A percentile compares a stretch with the other conserved stretches of the same genome.
Evolutionary conservation across 2,329 filamentous ascomycete genomes (phyloP).

Genomic region (Diaporthe capsici): DNA sequence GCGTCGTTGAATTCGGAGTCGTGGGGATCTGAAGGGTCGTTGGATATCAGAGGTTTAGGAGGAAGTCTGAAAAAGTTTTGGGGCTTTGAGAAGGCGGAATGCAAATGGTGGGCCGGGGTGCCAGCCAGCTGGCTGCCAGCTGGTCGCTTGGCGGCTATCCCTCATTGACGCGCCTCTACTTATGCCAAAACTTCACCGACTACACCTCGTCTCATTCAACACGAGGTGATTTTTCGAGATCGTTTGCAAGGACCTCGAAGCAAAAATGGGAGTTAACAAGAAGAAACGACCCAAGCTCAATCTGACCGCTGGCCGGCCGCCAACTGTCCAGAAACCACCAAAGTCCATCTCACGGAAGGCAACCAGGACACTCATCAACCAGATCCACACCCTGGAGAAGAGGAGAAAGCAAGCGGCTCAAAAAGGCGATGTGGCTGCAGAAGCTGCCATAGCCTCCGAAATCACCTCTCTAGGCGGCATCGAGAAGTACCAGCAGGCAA

Average conservation of each 20-base stretch:
- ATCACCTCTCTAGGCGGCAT: slow-evolving; percentile 73
- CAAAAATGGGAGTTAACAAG: slow-evolving; percentile 62
- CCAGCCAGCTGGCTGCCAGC: background rate
- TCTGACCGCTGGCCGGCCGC: slow-evolving; percentile 68
- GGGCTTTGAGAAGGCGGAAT: background rate
- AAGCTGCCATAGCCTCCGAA: slow-evolving; percentile 62
- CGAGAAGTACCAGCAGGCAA: slow-evolving; percentile 75
- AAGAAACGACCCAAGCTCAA: slow-evolving; percentile 56
- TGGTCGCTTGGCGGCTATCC: background rate
- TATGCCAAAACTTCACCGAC: slow-evolving; percentile 8
- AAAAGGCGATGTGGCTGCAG: slow-evolving; percentile 66
- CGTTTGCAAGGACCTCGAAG: background rate
- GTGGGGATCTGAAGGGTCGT: slow-evolving; percentile 37
- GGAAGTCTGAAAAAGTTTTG: slow-evolving; percentile 13
- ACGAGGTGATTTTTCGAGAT: background rate
- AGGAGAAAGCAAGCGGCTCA: slow-evolving; percentile 68
- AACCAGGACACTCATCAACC: slow-evolving; percentile 75
- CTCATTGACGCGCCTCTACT: background rate
- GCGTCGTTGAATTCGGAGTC: slow-evolving; percentile 42
- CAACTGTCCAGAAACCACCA: slow-evolving; percentile 63
- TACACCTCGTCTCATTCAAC: background rate
- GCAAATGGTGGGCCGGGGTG: slow-evolving; percentile 23
- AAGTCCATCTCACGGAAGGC: slow-evolving; percentile 75
- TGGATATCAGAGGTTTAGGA: slow-evolving; percentile 8
- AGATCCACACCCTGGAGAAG: slow-evolving; percentile 76